A percentile compares a stretch with the other conserved stretches of the same genome.
phyloP scores from a whole-genome alignment of 2,329 filamentous ascomycete genomes.

The Colletotrichum graminicola region DNA sequence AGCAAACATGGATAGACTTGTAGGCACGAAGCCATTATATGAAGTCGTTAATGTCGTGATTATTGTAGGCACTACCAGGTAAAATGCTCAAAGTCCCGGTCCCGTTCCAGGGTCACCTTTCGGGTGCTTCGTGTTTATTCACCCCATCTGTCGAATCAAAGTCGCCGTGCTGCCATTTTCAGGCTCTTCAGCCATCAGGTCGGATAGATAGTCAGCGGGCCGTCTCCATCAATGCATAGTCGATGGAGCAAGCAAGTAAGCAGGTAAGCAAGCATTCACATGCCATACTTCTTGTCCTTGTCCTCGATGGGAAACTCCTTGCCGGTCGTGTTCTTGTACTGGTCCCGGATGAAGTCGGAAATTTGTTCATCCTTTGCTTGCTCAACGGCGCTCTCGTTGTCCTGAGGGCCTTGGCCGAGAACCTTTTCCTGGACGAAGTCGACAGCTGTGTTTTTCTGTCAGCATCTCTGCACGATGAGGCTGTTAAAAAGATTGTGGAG shows the following conservation, averaged over 20 bases:
- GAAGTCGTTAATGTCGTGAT: constrained; percentile 20
- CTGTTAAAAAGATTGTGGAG: background rate
- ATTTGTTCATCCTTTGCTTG: constrained; percentile 88
- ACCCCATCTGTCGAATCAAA: background rate
- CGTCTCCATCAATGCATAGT: background rate
- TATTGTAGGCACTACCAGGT: constrained; percentile 11
- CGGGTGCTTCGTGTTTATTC: background rate
- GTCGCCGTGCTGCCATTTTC: constrained; percentile 13
- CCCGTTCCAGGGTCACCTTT: constrained; percentile 19
- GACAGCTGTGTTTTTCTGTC: constrained; percentile 66
- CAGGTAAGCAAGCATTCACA: constrained; percentile 5
- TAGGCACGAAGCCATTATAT: background rate
- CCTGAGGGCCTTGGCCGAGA: constrained; percentile 76
- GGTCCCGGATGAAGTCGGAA: constrained; percentile 75
- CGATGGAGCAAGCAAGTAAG: background rate
- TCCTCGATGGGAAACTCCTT: constrained; percentile 78
- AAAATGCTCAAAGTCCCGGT: constrained; percentile 4
- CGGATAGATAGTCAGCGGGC: background rate
- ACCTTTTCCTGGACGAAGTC: constrained; percentile 84
- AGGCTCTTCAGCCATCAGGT: constrained; percentile 3
- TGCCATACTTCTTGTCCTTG: constrained; percentile 51
- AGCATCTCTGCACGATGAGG: background rate
- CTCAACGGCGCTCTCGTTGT: constrained; percentile 79
- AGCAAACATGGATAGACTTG: background rate
- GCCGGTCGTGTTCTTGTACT: constrained; percentile 79